These are phyloP conservation scores for Jacaranda mimosifolia DNA, from an alignment of 257 asterid genomes.

Conservation along the genomic window DNA sequence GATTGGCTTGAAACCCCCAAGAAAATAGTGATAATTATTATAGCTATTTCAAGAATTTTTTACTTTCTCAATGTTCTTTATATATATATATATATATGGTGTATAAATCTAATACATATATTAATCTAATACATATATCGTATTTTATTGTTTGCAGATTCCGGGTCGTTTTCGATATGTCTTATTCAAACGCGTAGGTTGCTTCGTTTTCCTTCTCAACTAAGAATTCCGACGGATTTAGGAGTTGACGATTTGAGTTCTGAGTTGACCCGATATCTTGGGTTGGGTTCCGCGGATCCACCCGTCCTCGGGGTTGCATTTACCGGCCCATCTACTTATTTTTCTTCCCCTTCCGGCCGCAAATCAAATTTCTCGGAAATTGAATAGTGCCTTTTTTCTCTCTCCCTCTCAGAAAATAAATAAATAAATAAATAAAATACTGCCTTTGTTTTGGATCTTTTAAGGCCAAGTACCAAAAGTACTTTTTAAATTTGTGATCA, in stretches of 20 bases:
- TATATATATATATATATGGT: neutral
- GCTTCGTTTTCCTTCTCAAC: constrained; percentile 28
- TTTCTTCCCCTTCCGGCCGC: too few relatives aligned
- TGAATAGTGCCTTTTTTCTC: neutral
- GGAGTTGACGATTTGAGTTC: constrained; percentile 23
- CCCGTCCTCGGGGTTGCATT: neutral
- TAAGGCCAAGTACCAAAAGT: too few relatives aligned
- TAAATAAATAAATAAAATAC: too few relatives aligned
- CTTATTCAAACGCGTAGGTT: constrained; percentile 8
- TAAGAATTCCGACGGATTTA: constrained; percentile 23
- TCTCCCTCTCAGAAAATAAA: too few relatives aligned
- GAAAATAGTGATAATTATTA: constrained; percentile 10
- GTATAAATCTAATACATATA: neutral
- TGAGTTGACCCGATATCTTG: neutral
- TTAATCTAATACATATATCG: neutral
- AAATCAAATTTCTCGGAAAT: neutral
- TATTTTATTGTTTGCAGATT: neutral
- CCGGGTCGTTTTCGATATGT: constrained; percentile 22
- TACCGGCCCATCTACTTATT: too few relatives aligned
- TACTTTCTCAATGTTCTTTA: neutral
- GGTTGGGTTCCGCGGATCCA: neutral
- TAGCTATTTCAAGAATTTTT: neutral
- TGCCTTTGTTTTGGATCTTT: too few relatives aligned
- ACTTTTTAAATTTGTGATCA: too few relatives aligned
- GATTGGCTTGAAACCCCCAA: constrained; percentile 25